Evolutionary conservation across 148 eudicot species (phyloP), one percentile per base, ranked within the genome.

Genomic region (Suaeda aralocaspica): DNA sequence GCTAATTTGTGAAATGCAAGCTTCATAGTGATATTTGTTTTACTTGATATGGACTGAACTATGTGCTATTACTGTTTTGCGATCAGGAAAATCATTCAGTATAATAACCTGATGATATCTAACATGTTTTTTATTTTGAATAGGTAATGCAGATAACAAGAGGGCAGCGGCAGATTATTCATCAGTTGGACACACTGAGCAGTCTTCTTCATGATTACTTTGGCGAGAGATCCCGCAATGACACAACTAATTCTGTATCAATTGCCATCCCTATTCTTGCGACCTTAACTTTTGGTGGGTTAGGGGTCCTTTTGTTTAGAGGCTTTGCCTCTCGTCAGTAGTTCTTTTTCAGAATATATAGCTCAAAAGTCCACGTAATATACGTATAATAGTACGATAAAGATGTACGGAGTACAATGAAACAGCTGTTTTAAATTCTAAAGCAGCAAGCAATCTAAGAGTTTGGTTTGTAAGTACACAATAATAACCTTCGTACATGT

Each of bases 151-250:
- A 83, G 16, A 75, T 93, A 45, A 69, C 92, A 12, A 81, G 91
- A 70, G 84, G 87, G 29, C 97, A 93, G 34, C 87, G 90, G 31
- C 92, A 89, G 72, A 77, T 89, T 8, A 77, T 89, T 86, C 92
- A 85, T 68, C 98, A 93, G 70, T 48, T 91, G 28, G 97, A 91
- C 75, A 88, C 78, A 60, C 76, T 93, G 64, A 87, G 81, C 85
- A 87, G 72, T 65, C 77, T 87, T 49, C 75, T 93, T 19, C 87
- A 78, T 14, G 96, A 93, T 55, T 73, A 80, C 68, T 75, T 61
- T 0, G 83, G 84, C 34, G 92, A 85, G 64, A 76, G 81, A 69
- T 80, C 83, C 50, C 83, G 72, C 49, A 84, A 72, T 53, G 85
- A 78, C 61, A 76, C 73, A 72, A 5, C 80, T 1, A 85, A 83